Evolutionary conservation across 2,329 filamentous ascomycete species (phyloP).

Genomic region (Colletotrichum spinosum): DNA sequence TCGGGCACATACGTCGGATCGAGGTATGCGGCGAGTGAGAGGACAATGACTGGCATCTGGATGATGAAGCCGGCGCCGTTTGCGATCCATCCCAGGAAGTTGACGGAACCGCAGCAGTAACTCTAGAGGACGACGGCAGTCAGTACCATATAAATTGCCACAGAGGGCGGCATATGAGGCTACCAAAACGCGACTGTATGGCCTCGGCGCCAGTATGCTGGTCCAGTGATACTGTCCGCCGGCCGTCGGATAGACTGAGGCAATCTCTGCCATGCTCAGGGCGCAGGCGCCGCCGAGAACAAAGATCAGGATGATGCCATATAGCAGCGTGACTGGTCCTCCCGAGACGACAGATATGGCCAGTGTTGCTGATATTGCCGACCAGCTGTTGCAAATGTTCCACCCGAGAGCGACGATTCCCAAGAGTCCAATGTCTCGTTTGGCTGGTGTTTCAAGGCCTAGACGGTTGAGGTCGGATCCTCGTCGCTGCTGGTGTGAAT

Average conservation of each 20-base stretch:
- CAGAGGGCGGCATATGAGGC: accelerated
- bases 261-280: constrained; percentile 50
- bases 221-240: constrained; percentile 54
- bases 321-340: constrained; percentile 39
- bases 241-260: constrained; percentile 50
- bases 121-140: not conserved
- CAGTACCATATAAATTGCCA: not conserved
- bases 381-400: constrained; percentile 44
- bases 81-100: constrained; percentile 29
- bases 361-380: constrained; percentile 39
- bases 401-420: constrained; percentile 16
- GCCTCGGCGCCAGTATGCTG: constrained; percentile 43
- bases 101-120: constrained; percentile 28
- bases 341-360: constrained; percentile 36
- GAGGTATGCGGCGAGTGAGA: constrained; percentile 22
- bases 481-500: not conserved
- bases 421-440: constrained; percentile 23
- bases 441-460: constrained; percentile 15
- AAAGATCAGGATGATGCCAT: constrained; percentile 45
- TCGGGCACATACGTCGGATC: constrained; percentile 15
- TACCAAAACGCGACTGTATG: constrained; percentile 19
- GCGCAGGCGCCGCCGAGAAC: constrained; percentile 42
- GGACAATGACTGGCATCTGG: constrained; percentile 27
- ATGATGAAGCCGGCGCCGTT: constrained; percentile 33
- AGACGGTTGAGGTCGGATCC: constrained; percentile 18